These are phyloP conservation scores for Ceratocystiopsis brevicomis DNA, from an alignment of 2,329 filamentous ascomycete species.

Conservation along the genomic window DNA sequence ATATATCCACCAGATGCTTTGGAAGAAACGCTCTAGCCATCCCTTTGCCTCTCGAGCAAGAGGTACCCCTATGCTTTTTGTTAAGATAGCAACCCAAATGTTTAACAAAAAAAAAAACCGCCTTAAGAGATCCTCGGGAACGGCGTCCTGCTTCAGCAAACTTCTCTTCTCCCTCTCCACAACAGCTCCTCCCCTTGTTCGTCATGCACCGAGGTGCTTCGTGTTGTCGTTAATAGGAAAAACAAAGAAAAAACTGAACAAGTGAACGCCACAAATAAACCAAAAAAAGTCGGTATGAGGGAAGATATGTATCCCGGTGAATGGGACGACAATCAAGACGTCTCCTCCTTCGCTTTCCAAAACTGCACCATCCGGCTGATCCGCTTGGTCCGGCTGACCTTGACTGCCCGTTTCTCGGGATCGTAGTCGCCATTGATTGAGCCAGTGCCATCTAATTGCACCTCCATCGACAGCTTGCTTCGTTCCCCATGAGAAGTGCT, in stretches of 20 bases:
- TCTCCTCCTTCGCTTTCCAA: slow-evolving; percentile 43
- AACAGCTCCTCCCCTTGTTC: neutral
- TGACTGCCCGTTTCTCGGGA: slow-evolving; percentile 33
- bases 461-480: slow-evolving; percentile 56
- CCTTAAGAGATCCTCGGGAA: no score
- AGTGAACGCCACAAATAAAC: neutral
- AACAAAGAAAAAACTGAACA: neutral
- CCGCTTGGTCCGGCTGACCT: slow-evolving; percentile 46
- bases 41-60: no score
- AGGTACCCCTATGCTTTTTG: no score
- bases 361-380: slow-evolving; percentile 62
- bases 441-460: slow-evolving; percentile 27
- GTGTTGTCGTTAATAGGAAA: slow-evolving; percentile 7
- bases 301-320: no score
- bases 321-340: neutral
- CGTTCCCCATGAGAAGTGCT: slow-evolving; percentile 56
- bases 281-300: neutral
- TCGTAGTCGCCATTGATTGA: slow-evolving; percentile 14
- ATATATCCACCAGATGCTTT: neutral
- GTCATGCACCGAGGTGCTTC: slow-evolving; percentile 6
- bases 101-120: no score
- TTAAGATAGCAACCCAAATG: no score
- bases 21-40: neutral
- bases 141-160: no score
- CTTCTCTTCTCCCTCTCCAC: no score